Conservation (phyloP, 495 filamentous ascomycete species). For the Evernia prunastri region DNA sequence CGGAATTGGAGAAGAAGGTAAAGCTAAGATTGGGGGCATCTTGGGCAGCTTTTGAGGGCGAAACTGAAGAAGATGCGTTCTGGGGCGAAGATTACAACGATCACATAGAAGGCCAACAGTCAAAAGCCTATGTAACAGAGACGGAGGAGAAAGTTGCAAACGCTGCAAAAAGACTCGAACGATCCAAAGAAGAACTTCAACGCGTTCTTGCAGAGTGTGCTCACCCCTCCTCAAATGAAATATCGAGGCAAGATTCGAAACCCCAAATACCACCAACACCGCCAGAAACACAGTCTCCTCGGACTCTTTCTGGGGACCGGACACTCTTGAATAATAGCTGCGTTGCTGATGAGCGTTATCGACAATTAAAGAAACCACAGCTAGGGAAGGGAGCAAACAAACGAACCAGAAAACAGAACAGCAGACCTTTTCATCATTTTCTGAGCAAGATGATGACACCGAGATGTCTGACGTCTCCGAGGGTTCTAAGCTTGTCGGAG, state of each 20-base stretch:
- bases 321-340: background rate
- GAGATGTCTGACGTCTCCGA: background rate
- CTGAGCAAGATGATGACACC: background rate
- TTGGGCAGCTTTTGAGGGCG: too few relatives aligned
- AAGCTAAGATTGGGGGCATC: too few relatives aligned
- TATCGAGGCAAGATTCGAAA: too few relatives aligned
- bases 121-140: too few relatives aligned
- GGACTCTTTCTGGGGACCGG: background rate
- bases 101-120: too few relatives aligned
- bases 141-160: background rate
- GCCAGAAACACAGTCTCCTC: background rate
- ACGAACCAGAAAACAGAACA: background rate
- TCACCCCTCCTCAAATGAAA: too few relatives aligned
- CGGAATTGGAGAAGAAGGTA: background rate
- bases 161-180: background rate
- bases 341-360: background rate
- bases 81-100: too few relatives aligned
- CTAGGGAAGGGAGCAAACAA: background rate
- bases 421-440: background rate
- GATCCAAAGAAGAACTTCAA: background rate
- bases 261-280: too few relatives aligned
- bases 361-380: background rate
- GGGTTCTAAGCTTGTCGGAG: background rate
- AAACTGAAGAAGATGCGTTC: too few relatives aligned
- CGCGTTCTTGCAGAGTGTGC: background rate